These are phyloP conservation scores for Blastocystis sp. DNA, from an alignment of 352 stramenopile genomes.

Conservation along the genomic window DNA sequence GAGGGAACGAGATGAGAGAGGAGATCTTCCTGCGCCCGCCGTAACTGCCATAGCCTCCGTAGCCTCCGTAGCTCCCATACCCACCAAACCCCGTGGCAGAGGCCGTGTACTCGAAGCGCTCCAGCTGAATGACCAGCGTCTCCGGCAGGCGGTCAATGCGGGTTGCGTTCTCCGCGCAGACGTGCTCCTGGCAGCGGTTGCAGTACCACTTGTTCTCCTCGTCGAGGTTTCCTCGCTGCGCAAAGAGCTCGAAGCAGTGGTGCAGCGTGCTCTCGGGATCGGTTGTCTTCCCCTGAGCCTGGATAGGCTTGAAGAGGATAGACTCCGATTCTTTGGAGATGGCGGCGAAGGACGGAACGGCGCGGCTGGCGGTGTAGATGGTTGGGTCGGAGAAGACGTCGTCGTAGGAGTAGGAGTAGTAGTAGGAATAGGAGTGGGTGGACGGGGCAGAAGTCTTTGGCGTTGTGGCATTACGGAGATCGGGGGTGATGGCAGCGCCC, in stretches of 20 bases:
- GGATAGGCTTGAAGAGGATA: no score
- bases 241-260: conserved; percentile 9
- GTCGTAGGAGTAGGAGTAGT: neutral
- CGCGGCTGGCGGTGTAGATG: neutral
- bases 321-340: no score
- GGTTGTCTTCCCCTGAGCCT: neutral
- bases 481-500: no score
- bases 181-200: conserved; percentile 10
- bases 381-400: neutral
- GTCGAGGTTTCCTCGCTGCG: conserved; percentile 7
- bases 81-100: neutral
- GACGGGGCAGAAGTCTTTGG: no score
- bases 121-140: conserved; percentile 48
- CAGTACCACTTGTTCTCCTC: conserved; percentile 65
- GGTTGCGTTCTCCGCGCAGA: conserved; percentile 43
- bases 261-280: neutral
- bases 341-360: neutral
- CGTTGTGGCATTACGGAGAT: no score
- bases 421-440: neutral
- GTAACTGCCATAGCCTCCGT: neutral
- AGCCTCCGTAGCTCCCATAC: neutral
- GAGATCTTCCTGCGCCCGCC: conserved; percentile 30
- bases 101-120: conserved; percentile 55
- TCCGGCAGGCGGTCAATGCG: conserved; percentile 28
- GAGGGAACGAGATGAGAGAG: conserved; percentile 28